A percentile compares a stretch with the other conserved stretches of the same genome.
Evolutionary conservation across 768 basidiomycete genomes (phyloP).

Genomic region (Tulasnella sp.): DNA sequence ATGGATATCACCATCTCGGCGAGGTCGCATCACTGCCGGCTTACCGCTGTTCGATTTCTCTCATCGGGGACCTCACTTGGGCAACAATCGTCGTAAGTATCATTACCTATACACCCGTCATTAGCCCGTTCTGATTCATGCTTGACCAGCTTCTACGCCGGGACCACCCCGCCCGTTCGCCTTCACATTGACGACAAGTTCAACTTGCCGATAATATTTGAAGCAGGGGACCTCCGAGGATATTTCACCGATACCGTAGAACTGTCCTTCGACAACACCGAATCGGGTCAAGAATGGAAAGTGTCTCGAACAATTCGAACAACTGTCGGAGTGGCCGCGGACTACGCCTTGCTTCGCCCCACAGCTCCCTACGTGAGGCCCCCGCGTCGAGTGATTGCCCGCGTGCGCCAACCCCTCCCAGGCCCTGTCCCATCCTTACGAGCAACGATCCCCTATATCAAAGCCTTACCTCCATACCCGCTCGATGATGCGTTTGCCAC

Average conservation of each 20-base stretch:
- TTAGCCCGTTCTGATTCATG: background rate
- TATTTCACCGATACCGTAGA: constrained; percentile 24
- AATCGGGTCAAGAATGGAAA: constrained; percentile 6
- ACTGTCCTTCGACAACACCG: constrained; percentile 13
- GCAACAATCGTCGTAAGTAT: background rate
- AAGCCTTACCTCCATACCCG: background rate
- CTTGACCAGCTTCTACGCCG: background rate
- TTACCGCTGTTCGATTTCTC: background rate
- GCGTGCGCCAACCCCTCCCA: background rate
- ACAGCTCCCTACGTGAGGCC: constrained; percentile 44
- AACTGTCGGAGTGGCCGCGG: constrained; percentile 31
- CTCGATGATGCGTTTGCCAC: background rate
- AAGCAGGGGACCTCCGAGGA: constrained; percentile 7
- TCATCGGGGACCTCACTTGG: background rate
- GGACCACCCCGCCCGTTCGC: background rate
- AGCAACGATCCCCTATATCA: background rate
- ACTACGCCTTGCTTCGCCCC: constrained; percentile 48
- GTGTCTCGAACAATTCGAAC: constrained; percentile 20
- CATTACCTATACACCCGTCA: too few species aligned
- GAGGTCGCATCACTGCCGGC: background rate
- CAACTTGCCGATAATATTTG: background rate
- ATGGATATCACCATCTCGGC: background rate
- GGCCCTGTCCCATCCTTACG: background rate
- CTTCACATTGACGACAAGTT: background rate
- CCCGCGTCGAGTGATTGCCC: constrained; percentile 37